These are phyloP conservation scores for Phytophthora syringae DNA, from an alignment of 352 stramenopile species.

Conservation along the genomic window DNA sequence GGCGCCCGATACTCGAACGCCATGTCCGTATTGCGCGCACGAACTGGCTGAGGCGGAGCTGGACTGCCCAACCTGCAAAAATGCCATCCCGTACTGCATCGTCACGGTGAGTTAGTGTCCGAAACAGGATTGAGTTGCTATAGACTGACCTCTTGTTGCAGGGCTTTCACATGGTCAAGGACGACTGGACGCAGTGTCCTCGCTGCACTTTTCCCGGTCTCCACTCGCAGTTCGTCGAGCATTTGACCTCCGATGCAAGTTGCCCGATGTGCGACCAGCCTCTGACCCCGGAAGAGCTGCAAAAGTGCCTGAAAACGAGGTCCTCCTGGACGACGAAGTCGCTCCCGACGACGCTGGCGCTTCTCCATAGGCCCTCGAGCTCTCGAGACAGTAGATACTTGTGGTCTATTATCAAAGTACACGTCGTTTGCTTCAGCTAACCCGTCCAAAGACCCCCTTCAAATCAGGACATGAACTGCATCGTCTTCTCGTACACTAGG, in stretches of 20 bases:
- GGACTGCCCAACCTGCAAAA: conserved; percentile 92
- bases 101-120: too few species aligned
- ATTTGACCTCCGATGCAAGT: conserved; percentile 71
- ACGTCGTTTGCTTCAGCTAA: too few species aligned
- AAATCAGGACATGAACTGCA: conserved; percentile 75
- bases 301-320: conserved; percentile 51
- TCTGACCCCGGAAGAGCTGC: conserved; percentile 39
- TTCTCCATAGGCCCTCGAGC: conserved; percentile 10
- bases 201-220: conserved; percentile 90
- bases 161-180: conserved; percentile 94
- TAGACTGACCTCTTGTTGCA: conserved; percentile 25
- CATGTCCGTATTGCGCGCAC: conserved; percentile 86
- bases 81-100: conserved; percentile 93
- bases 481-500: conserved; percentile 81
- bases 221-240: conserved; percentile 86
- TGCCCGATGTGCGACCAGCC: conserved; percentile 85
- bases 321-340: conserved; percentile 47
- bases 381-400: neutral
- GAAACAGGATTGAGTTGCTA: too few species aligned
- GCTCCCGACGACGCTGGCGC: conserved; percentile 21
- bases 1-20: conserved; percentile 61
- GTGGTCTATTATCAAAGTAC: conserved; percentile 26
- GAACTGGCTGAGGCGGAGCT: conserved; percentile 88
- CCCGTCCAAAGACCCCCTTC: too few species aligned
- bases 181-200: conserved; percentile 93